Percentiles rank a stretch among this genome's conserved stretches.
These are phyloP conservation scores for Wickerhamiella sorbophila DNA, from an alignment of 805 yeast genomes.

Conservation along the genomic window DNA sequence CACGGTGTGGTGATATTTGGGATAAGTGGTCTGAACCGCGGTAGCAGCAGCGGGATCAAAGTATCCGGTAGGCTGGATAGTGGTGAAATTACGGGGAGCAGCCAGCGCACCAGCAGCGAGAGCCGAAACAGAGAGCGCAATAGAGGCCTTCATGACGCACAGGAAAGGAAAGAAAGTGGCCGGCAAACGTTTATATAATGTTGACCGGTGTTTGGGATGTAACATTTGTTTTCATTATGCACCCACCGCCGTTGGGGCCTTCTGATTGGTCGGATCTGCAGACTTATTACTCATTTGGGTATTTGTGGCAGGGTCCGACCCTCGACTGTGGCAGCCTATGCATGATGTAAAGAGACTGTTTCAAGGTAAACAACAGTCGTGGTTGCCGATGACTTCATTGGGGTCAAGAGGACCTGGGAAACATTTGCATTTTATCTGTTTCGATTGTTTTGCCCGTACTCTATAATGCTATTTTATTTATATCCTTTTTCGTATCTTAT, in stretches of 20 bases:
- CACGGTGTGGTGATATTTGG: constrained; percentile 20
- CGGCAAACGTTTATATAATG: constrained; percentile 2
- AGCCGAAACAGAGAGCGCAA: constrained; percentile 8
- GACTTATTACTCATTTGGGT: constrained; percentile 2
- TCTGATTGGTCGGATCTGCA: background rate
- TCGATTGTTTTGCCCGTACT: no score
- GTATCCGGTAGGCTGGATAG: constrained; percentile 20
- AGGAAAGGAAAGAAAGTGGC: background rate
- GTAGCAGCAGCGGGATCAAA: constrained; percentile 21
- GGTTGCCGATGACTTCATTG: no score
- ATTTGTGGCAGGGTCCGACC: constrained; percentile 2
- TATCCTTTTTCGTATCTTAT: no score
- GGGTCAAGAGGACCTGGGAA: no score
- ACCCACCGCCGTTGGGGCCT: background rate
- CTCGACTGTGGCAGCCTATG: constrained; percentile 1
- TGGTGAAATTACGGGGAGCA: constrained; percentile 18
- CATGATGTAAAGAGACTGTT: background rate
- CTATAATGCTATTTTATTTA: no score
- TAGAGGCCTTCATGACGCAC: constrained; percentile 9
- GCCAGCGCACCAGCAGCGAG: constrained; percentile 17
- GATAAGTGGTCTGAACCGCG: constrained; percentile 21
- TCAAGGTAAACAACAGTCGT: constrained; percentile 1
- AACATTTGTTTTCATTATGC: constrained; percentile 3
- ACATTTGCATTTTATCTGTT: no score
- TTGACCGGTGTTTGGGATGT: constrained; percentile 2